Evolutionary conservation across 352 stramenopile species (phyloP), one percentile per base, ranked within the genome.

Genomic region (Phytophthora gonapodyides): DNA sequence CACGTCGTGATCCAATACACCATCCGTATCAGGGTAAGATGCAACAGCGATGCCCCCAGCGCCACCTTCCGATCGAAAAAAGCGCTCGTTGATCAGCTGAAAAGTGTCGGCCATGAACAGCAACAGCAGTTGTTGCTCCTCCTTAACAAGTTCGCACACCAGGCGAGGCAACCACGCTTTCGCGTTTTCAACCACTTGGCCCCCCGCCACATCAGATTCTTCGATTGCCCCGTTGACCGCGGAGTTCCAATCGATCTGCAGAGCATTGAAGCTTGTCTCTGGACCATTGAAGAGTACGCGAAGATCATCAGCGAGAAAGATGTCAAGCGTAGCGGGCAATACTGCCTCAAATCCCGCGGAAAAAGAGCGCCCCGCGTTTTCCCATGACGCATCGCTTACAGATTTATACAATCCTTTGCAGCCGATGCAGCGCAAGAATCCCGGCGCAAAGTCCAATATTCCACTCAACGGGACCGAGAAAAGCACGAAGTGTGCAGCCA

Each of bases 401-500:
- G 61, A 55, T 58, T 34, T 46, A 47, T 64, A 62, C 31, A 58
- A 71, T n/a, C 62, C 60, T 46, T 68, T 64, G 43, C 69, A 58
- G 60, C 67, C 52, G 3, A 78, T 61, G 35, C 72, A 78, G 4
- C 64, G 64, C 30, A 91, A 68, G 51, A 89, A 91, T 8, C 49
- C n/a, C 12, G 67, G 66, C 13, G 72, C 75, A 17, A 89, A 87
- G 50, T 89, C 76, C 12, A 89, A 46, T 44, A 88, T 75, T 19
- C 68, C 73, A 45, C 75, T 80, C 12, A 85, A 36, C 15, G 78
- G 64, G 5, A 88, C 67, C 21, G 58, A 34, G 59, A 72, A 78
- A 37, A 91, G 61, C 44, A 82, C 75, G 43, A 89, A 67, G 43
- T 89, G 75, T 40, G 82, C 82, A 33, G 86, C 55, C 13, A 92